Evolutionary conservation across 2,329 filamentous ascomycete genomes (phyloP).

Genomic region (Drechslerella dactyloides): DNA sequence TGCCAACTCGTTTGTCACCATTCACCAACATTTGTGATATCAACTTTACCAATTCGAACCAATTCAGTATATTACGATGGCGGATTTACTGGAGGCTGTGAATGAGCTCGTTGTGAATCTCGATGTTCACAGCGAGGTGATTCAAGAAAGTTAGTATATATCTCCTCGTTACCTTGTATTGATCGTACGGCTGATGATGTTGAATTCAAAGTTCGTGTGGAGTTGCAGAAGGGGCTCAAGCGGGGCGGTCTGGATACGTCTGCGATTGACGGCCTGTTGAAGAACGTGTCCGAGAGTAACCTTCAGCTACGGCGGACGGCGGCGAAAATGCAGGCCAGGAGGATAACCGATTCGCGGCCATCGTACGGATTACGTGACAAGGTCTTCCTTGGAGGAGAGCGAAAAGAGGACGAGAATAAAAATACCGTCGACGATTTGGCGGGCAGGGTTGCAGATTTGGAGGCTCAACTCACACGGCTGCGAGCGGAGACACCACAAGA

Average conservation of each 20-base stretch:
- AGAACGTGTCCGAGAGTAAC: neutral
- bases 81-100: neutral
- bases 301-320: neutral
- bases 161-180: no score
- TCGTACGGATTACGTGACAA: neutral
- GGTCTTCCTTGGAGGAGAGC: neutral
- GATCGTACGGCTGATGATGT: neutral
- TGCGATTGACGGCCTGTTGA: neutral
- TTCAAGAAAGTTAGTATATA: neutral
- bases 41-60: no score
- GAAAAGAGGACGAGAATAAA: neutral
- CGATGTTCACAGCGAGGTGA: neutral
- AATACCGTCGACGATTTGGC: neutral
- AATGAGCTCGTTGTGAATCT: neutral
- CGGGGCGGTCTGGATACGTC: neutral
- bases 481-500: neutral
- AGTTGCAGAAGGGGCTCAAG: neutral
- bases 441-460: neutral
- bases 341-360: neutral
- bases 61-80: no score
- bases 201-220: neutral
- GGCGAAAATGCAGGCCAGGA: neutral
- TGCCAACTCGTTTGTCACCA: no score
- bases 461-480: neutral
- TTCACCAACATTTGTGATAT: no score